Evolutionary conservation across 805 yeast genomes (phyloP).

Genomic region (Saccharomycopsis sp.): DNA sequence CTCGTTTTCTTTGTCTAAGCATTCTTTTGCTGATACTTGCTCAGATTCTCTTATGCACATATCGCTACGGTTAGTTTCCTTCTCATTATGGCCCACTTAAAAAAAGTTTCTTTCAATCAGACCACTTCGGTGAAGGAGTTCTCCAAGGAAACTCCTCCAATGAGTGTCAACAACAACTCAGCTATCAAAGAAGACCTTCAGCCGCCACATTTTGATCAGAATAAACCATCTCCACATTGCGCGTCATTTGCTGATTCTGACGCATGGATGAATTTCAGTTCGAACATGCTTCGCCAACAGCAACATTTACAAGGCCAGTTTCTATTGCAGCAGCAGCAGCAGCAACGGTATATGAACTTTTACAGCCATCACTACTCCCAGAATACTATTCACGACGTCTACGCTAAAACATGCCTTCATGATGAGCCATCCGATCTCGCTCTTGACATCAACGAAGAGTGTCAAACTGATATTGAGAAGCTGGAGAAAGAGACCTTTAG

Average conservation of each 20-base stretch:
- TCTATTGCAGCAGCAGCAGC: neutral
- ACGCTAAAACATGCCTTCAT: neutral
- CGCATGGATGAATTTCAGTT: neutral
- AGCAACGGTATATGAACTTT: neutral
- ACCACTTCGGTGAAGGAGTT: neutral
- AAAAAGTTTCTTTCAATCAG: neutral
- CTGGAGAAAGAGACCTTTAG: neutral
- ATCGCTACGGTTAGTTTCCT: neutral
- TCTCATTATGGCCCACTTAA: neutral
- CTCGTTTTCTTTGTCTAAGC: neutral
- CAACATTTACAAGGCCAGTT: neutral
- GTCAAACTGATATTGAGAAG: neutral
- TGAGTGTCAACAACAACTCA: neutral
- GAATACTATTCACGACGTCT: neutral
- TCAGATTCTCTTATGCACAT: too few relatives aligned
- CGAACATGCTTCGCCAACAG: neutral
- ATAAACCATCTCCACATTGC: too few relatives aligned
- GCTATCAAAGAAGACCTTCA: neutral
- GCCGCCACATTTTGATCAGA: neutral
- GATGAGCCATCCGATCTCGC: neutral
- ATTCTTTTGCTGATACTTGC: neutral
- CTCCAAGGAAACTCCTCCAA: neutral
- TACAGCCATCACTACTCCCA: neutral
- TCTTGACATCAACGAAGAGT: neutral
- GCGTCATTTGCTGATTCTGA: too few relatives aligned